phyloP scores from a whole-genome alignment of 345 rosid species.

The thale cress (Arabidopsis thaliana) region TAIR10.1 NC_003074.8:20230001-20230500 shows the following conservation, averaged over 20 bases:
- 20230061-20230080: constrained; percentile 8
- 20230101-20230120: constrained; percentile 37
- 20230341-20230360: constrained; percentile 43
- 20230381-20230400: constrained; percentile 63
- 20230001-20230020: constrained; percentile 25
- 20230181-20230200: background rate
- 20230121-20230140: constrained; percentile 10
- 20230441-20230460: constrained; percentile 2
- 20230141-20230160: constrained; percentile 14
- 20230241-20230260: constrained; percentile 16
- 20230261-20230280: background rate
- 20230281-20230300: constrained; percentile 14
- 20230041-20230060: constrained; percentile 4
- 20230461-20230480: background rate
- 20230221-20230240: constrained; percentile 16
- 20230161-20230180: background rate
- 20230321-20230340: constrained; percentile 32
- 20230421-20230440: background rate
- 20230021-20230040: constrained; percentile 21
- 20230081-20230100: constrained; percentile 26
- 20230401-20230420: constrained; percentile 18
- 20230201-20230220: constrained; percentile 11
- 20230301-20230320: constrained; percentile 47
- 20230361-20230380: constrained; percentile 69
- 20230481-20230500: constrained; percentile 30